These are phyloP conservation scores for Phyllosticta citriasiana DNA, from an alignment of 2,329 filamentous ascomycete genomes.

Conservation along the genomic window DNA sequence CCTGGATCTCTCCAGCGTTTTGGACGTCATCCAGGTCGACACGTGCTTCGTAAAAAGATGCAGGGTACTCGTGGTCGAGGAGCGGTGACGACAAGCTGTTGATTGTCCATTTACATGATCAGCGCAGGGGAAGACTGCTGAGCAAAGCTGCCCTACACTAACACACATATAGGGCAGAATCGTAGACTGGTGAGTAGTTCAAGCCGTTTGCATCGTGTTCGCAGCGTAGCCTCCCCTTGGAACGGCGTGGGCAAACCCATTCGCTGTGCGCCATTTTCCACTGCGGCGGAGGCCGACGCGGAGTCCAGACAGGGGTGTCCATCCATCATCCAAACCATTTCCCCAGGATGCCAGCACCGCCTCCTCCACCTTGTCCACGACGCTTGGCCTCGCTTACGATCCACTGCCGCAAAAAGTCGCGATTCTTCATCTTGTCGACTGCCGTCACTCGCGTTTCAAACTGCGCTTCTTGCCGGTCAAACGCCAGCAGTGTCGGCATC, in stretches of 20 bases:
- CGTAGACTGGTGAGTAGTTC: neutral
- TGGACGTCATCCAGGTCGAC: neutral
- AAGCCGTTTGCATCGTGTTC: neutral
- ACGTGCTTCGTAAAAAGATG: neutral
- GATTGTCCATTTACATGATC: neutral
- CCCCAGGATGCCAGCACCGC: constrained; percentile 12
- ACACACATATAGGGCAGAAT: neutral
- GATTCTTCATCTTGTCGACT: constrained; percentile 37
- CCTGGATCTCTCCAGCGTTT: neutral
- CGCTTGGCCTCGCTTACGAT: constrained; percentile 37
- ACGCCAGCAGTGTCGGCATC: constrained; percentile 41
- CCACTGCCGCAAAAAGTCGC: constrained; percentile 36
- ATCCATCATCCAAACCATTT: constrained; percentile 8
- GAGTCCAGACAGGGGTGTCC: neutral
- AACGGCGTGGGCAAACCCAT: neutral
- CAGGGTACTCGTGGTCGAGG: neutral
- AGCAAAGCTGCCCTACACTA: neutral
- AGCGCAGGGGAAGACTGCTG: neutral
- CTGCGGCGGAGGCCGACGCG: neutral
- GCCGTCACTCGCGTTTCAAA: constrained; percentile 35
- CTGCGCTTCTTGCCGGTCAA: constrained; percentile 41
- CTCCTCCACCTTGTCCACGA: constrained; percentile 39
- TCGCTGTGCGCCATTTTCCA: neutral
- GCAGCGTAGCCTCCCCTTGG: neutral
- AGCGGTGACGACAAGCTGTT: neutral